Conservation (phyloP, 805 yeast genomes). For the Nakazawaea molendinolei region DNA sequence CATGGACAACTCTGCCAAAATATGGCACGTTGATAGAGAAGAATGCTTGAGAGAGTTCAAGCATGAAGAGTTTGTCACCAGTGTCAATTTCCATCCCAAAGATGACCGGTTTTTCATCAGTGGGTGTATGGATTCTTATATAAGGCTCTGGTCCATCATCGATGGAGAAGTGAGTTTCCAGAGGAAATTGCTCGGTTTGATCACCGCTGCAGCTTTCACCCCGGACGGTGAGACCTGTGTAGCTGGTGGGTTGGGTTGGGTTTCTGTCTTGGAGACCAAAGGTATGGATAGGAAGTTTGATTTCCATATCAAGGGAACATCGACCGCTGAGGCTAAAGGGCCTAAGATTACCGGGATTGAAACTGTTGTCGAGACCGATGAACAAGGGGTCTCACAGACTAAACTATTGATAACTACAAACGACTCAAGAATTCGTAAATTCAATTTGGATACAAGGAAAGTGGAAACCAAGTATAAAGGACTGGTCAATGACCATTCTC, state of each 20-base stretch:
- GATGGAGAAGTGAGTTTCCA: constrained; percentile 60
- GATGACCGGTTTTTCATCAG: constrained; percentile 85
- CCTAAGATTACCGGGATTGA: constrained; percentile 76
- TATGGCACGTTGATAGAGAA: constrained; percentile 78
- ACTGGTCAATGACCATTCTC: constrained; percentile 60
- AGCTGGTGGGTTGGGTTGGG: constrained; percentile 77
- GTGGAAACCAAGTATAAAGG: constrained; percentile 72
- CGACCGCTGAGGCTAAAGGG: constrained; percentile 25
- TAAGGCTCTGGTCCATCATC: constrained; percentile 80
- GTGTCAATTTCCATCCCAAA: constrained; percentile 70
- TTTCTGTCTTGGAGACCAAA: constrained; percentile 54
- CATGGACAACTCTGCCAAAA: constrained; percentile 73
- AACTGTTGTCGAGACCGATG: constrained; percentile 24
- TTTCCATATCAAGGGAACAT: constrained; percentile 26
- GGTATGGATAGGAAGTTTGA: constrained; percentile 45
- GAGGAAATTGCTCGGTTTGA: constrained; percentile 54
- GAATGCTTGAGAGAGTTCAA: constrained; percentile 56
- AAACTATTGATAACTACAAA: constrained; percentile 62
- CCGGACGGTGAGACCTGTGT: constrained; percentile 55
- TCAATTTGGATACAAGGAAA: constrained; percentile 45
- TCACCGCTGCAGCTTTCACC: constrained; percentile 71
- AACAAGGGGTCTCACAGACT: not conserved
- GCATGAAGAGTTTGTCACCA: constrained; percentile 79
- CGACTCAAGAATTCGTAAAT: constrained; percentile 71
- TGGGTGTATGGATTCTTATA: constrained; percentile 70